Percentiles rank a stretch among this genome's conserved stretches.
These are phyloP conservation scores for Dalechampia spathulata DNA, from an alignment of 441 rosid genomes.

Conservation along the genomic window DNA sequence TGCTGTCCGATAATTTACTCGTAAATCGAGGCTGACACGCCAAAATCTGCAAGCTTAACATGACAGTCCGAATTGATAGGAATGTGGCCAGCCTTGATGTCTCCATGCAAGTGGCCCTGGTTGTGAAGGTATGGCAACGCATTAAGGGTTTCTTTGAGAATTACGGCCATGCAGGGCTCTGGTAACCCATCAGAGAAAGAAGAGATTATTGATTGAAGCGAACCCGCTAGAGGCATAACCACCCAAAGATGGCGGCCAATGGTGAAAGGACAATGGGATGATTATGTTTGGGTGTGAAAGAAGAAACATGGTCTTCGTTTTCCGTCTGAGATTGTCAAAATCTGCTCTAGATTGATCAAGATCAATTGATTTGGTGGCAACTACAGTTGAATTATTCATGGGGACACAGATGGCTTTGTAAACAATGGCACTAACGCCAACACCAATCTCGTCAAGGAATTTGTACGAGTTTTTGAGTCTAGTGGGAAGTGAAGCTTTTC, in stretches of 20 bases:
- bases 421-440: slow-evolving; percentile 70
- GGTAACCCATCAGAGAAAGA: slow-evolving; percentile 51
- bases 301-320: slow-evolving; percentile 71
- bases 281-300: slow-evolving; percentile 75
- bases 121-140: slow-evolving; percentile 70
- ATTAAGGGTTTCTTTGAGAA: slow-evolving; percentile 57
- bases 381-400: slow-evolving; percentile 37
- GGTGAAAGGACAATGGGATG: slow-evolving; percentile 71
- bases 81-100: slow-evolving; percentile 74
- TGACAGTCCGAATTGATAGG: slow-evolving; percentile 51
- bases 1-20: slow-evolving; percentile 28
- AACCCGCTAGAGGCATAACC: slow-evolving; percentile 89
- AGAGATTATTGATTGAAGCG: slow-evolving; percentile 65
- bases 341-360: slow-evolving; percentile 60
- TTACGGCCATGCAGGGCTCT: slow-evolving; percentile 59
- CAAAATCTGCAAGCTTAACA: slow-evolving; percentile 77
- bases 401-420: slow-evolving; percentile 74
- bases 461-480: slow-evolving; percentile 45
- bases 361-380: slow-evolving; percentile 78
- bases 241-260: slow-evolving; percentile 76
- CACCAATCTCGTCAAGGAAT: slow-evolving; percentile 57
- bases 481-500: slow-evolving; percentile 49
- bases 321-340: slow-evolving; percentile 55
- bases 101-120: slow-evolving; percentile 73
- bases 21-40: slow-evolving; percentile 73